Base-by-base conservation (phyloP, 495 filamentous ascomycete species). In the Staphylotrichum longicolle region DNA sequence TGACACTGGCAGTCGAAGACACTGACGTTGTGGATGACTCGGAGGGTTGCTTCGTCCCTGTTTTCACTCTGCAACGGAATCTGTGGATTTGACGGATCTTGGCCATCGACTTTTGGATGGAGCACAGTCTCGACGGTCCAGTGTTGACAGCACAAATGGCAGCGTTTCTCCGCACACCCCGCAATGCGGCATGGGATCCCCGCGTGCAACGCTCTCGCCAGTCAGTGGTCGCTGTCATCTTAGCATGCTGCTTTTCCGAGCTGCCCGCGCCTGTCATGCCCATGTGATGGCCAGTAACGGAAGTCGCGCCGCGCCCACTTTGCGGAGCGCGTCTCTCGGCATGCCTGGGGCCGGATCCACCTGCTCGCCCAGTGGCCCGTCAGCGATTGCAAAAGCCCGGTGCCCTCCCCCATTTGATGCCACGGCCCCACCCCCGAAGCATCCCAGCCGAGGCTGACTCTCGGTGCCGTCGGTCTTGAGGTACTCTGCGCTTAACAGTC, bases 381-480 rank as follows among this genome's bases (percentile, higher is more conserved):
- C 27, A 27, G 39, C 44, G 54, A 57, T 57, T 62, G 45, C 40
- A 54, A 63, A 63, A 35, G 35, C 12, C 39, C 27, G 20, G 55
- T 41, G 27, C 6, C 6, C 20, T 60, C 56, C 49, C 50, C 58
- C 44, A 35, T 12, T 51, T 47, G 27, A 33, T 37, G 49, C 63
- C 63, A 61, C 63, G 45, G 44, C 48, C 42, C 61, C 61, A 63
- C 61, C 35, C n/a, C 32, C 20, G 42, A 44, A 30, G 27, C 48
- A 45, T 48, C 33, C 37, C 56, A 66, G 63, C 63, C 63, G 63
- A 66, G 63, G 63, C 63, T 62, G 59, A 62, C 27, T 49, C 47
- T 51, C 46, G 47, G 53, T 33, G 32, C 32, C 30, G 10, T 3
- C 49, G 50, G 49, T 11, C 14, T 30, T 4, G 11, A 54, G 61